Conservation (phyloP, 192 early-diverging fungal species). For the Gaertneriomyces semiglobifer region DNA sequence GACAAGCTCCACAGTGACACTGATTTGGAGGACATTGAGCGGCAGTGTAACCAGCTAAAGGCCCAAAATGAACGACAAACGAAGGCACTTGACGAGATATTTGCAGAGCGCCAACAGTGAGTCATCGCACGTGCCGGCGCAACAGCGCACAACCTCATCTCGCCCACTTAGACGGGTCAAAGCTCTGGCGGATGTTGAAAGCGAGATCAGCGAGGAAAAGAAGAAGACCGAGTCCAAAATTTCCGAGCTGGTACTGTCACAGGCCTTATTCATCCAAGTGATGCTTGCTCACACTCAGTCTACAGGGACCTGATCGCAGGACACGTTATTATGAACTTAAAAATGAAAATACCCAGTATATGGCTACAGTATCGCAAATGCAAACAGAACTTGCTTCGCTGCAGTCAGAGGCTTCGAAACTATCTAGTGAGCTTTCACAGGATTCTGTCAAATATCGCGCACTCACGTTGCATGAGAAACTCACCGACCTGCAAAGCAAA, state of each 20-base stretch:
- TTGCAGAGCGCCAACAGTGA: conserved; percentile 50
- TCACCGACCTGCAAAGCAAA: conserved; percentile 33
- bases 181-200: conserved; percentile 47
- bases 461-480: conserved; percentile 40
- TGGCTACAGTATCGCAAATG: conserved; percentile 30
- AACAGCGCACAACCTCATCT: conserved; percentile 12
- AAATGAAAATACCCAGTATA: conserved; percentile 36
- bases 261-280: background rate
- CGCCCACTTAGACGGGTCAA: conserved; percentile 37
- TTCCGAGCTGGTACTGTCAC: conserved; percentile 34
- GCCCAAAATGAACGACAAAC: conserved; percentile 47
- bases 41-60: conserved; percentile 44
- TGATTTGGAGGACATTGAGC: conserved; percentile 57
- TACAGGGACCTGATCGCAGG: conserved; percentile 36
- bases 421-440: conserved; percentile 28
- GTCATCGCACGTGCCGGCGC: conserved; percentile 7
- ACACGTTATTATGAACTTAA: conserved; percentile 40
- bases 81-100: conserved; percentile 47
- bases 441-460: conserved; percentile 42
- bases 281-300: background rate
- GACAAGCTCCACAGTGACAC: conserved; percentile 58
- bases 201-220: conserved; percentile 47
- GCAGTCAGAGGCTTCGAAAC: background rate
- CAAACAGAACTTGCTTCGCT: conserved; percentile 45
- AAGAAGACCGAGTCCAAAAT: conserved; percentile 45